Conservation (phyloP, 1,284 basidiomycete genomes). For the Cutaneotrichosporon mucoides region DNA sequence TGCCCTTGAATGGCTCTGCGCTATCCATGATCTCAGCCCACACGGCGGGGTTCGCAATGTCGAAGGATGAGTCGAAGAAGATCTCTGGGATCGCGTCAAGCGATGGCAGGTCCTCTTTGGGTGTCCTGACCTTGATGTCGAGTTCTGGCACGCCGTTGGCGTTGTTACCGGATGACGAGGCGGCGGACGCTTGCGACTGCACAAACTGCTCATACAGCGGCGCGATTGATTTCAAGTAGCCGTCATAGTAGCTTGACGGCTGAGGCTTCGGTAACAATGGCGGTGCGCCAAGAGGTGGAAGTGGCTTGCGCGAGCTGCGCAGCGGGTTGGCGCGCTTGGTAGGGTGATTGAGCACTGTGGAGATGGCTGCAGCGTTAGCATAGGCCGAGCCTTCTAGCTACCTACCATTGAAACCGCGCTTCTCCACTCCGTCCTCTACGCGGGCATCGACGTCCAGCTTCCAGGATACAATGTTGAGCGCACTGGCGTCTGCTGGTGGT, state of each 20-base stretch:
- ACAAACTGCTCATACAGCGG: slow-evolving; percentile 66
- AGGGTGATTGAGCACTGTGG: slow-evolving; percentile 77
- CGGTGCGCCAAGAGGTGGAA: slow-evolving; percentile 65
- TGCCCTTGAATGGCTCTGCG: slow-evolving; percentile 10
- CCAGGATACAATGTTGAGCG: slow-evolving; percentile 47
- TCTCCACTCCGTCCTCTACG: slow-evolving; percentile 38
- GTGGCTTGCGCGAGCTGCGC: slow-evolving; percentile 67
- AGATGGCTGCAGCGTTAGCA: slow-evolving; percentile 54
- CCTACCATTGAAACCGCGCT: slow-evolving; percentile 45
- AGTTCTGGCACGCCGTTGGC: slow-evolving; percentile 19
- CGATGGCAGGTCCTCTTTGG: slow-evolving; percentile 52
- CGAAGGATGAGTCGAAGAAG: slow-evolving; percentile 75
- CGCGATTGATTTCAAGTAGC: slow-evolving; percentile 67
- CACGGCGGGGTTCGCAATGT: slow-evolving; percentile 77
- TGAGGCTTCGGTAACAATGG: slow-evolving; percentile 60
- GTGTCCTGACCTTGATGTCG: slow-evolving; percentile 15
- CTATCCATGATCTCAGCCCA: slow-evolving; percentile 66
- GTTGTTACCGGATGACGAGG: slow-evolving; percentile 24
- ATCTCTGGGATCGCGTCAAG: slow-evolving; percentile 73
- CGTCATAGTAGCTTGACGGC: slow-evolving; percentile 62
- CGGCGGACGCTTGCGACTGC: slow-evolving; percentile 27
- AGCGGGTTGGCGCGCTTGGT: slow-evolving; percentile 77
- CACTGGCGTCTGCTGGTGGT: slow-evolving; percentile 21
- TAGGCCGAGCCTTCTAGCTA: background rate
- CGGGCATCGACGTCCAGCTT: slow-evolving; percentile 20